phyloP scores from a whole-genome alignment of 1,284 basidiomycete genomes.

The Filobasidium uniguttulatum region DNA sequence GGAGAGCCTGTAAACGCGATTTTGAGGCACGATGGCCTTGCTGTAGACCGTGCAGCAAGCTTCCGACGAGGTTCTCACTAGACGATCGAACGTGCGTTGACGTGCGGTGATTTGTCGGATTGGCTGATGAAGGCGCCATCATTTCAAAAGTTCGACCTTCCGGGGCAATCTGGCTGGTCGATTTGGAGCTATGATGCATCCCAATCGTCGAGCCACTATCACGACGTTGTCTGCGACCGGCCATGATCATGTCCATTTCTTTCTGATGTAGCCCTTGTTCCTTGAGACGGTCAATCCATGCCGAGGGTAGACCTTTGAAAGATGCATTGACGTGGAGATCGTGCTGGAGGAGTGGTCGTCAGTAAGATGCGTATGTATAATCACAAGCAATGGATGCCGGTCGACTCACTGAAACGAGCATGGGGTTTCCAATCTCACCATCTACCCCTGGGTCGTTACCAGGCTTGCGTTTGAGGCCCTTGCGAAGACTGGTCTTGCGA shows the following conservation, averaged over 20 bases:
- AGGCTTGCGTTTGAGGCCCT: too few relatives aligned
- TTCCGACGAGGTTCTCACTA: not conserved
- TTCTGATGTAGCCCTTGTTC: slow-evolving; percentile 27
- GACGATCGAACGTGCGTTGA: not conserved
- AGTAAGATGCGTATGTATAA: too few relatives aligned
- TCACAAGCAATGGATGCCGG: too few relatives aligned
- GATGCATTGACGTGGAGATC: slow-evolving; percentile 31
- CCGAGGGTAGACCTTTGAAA: slow-evolving; percentile 23
- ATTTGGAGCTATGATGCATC: not conserved
- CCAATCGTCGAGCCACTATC: not conserved
- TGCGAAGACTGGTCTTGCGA: too few relatives aligned
- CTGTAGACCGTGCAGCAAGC: not conserved
- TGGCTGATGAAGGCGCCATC: not conserved
- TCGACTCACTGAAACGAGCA: not conserved
- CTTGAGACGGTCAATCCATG: slow-evolving; percentile 25
- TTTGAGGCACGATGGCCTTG: too few relatives aligned
- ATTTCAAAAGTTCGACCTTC: not conserved
- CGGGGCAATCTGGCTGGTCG: not conserved
- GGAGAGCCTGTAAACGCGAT: too few relatives aligned
- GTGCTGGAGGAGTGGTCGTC: too few relatives aligned
- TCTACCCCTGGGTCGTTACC: too few relatives aligned
- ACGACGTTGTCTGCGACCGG: not conserved
- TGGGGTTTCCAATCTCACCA: not conserved
- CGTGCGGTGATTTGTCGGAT: not conserved
- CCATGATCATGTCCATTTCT: slow-evolving; percentile 25